Evolutionary conservation across 441 rosid genomes (phyloP), one percentile per base, ranked within the genome.

Genomic region (Croton setiger): DNA sequence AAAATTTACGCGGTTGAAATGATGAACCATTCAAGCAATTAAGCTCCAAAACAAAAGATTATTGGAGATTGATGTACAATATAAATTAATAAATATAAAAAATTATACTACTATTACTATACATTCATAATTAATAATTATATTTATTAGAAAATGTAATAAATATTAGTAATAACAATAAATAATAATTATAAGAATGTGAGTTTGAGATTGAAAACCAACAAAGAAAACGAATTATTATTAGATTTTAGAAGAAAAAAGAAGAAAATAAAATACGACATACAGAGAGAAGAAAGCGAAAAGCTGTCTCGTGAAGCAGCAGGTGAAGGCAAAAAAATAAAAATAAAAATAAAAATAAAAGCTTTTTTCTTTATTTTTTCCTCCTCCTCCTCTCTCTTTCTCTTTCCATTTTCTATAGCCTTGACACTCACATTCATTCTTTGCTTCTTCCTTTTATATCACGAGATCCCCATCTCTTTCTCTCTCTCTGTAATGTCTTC

Each of bases 391-490:
- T 33, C 55, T 66, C 52, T 39, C 35, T 39, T 64, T 59, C 31
- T 48, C 68, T 68, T 43, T 48, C 43, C 53, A 15, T 5, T 67
- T 74, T 78, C 66, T 62, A 61, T 52, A 56, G 17, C 14, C 37
- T 33, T 5, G 31, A 48, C 67, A 14, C 66, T 72, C 72, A 15
- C 81, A 67, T 78, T 77, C 89, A 84, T 88, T 90, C 93, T 79
- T 87, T 87, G 86, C 93, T 85, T 89, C 88, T 63, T 77, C 74
- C 82, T 85, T 80, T 84, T 73, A 60, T 17, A 79, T 90, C 96
- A 89, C 94, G 94, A 90, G 94, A 90, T 91, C 96, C 84, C 85
- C 82, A 74, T 81, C 85, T 53, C 72, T 48, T 2, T 59, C 43
- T 60, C 31, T 36, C 58, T 47, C 68, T 48, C 66, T 51, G 64